phyloP scores from a whole-genome alignment of 495 filamentous ascomycete genomes.

The Glonium stellatum region DNA sequence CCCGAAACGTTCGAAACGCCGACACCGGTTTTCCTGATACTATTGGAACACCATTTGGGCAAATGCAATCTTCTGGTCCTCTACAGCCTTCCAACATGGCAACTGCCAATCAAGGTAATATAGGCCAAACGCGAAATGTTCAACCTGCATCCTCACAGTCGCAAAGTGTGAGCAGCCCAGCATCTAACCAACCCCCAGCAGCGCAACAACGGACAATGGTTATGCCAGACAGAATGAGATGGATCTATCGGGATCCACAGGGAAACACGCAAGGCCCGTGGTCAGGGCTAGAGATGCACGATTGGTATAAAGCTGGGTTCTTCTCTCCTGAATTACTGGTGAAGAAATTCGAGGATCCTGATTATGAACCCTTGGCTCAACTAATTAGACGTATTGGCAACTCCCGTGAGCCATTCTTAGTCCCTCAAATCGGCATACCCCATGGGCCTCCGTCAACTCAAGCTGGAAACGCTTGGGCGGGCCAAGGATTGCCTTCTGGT shows the following conservation, averaged over 20 bases:
- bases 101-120: conserved; percentile 5
- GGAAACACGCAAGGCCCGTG: conserved; percentile 89
- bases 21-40: conserved; percentile 11
- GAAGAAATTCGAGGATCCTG: conserved; percentile 83
- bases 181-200: conserved; percentile 52
- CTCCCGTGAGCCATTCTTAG: conserved; percentile 92
- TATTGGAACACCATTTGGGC: conserved; percentile 12
- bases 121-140: conserved; percentile 14
- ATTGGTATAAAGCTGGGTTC: conserved; percentile 98
- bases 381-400: conserved; percentile 94
- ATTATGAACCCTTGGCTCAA: conserved; percentile 94
- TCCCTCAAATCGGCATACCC: conserved; percentile 90
- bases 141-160: conserved; percentile 20
- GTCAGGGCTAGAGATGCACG: conserved; percentile 96
- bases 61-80: conserved; percentile 14
- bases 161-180: conserved; percentile 32
- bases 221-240: conserved; percentile 98
- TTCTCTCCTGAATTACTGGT: conserved; percentile 91
- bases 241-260: conserved; percentile 95
- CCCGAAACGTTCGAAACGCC: conserved; percentile 6
- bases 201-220: conserved; percentile 85
- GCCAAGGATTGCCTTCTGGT: conserved; percentile 32
- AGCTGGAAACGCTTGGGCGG: conserved; percentile 42
- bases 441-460: conserved; percentile 61
- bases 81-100: conserved; percentile 16